Base-by-base conservation (phyloP, 352 stramenopile species). In the Thalassiosira exigua region DNA sequence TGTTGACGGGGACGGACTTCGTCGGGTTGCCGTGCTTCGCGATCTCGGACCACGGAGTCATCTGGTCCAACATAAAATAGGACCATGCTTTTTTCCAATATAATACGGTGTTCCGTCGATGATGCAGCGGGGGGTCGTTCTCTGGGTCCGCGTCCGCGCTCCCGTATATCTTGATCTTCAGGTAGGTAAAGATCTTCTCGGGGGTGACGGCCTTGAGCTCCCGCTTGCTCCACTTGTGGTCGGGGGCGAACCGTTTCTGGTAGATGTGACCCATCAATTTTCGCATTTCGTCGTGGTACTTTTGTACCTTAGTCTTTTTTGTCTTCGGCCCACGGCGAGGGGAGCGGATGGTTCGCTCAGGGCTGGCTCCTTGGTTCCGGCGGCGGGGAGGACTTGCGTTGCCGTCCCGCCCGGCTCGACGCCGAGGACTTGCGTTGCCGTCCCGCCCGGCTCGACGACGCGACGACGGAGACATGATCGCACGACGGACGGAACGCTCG, bases 71-170 rank as follows among this genome's bases (percentile, higher is more conserved):
- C 42, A 69, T 52, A 24, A 52, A 76, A 42, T 36, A 53, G 4
- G 68, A 76, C 17, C 53, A 65, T 12, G 46, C 36, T 52, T 76
- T 77, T 41, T 77, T 77, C 59, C 69, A 77, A 14, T 56, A 41
- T 26, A 64, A 26, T 3, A 64, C 29, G n/a, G 29, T 50, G 32
- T 24, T 69, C 2, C 21, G 36, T 17, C 57, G 42, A 56, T 77
- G 64, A 53, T 65, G 5, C 14, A 64, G 19, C 22, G 69, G 57
- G 19, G 41, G 22, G 17, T 60, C 33, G 11, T 41, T n/a, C 19
- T 58, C 44, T 0, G 61, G 42, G 1, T 44, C 36, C 36, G 36
- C 36, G 36, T 44, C 36, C 36, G 7, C 36, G 36, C 14, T 44
- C 7, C 14, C 36, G 36, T 44, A 44, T 7, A 44, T 44, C 7